A percentile compares a stretch with the other conserved stretches of the same genome.
phyloP scores from a whole-genome alignment of 2,329 filamentous ascomycete genomes.

The Botryotinia calthae region DNA sequence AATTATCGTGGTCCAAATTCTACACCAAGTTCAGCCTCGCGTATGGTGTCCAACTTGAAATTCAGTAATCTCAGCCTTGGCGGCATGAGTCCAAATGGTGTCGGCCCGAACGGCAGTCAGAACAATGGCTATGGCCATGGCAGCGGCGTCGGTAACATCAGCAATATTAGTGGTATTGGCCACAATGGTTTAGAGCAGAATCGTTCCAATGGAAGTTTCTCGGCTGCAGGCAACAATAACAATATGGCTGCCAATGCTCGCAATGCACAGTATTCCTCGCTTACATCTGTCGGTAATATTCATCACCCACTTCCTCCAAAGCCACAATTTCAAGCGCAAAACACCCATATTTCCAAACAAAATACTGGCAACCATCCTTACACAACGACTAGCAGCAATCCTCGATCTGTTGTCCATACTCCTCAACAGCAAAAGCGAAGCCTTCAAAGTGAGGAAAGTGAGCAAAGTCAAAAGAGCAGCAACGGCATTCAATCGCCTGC shows the following conservation, averaged over 20 bases:
- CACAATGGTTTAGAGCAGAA: background rate
- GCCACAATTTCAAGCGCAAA: conserved; percentile 3
- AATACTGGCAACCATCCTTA: background rate
- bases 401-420: conserved; percentile 4
- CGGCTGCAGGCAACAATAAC: background rate
- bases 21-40: conserved; percentile 1
- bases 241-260: conserved; percentile 12
- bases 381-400: background rate
- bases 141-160: background rate
- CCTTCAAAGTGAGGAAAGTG: background rate
- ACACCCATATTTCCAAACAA: background rate
- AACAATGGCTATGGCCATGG: background rate
- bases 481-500: conserved; percentile 2
- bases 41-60: background rate
- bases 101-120: background rate
- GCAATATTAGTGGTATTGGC: background rate
- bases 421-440: background rate
- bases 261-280: conserved; percentile 1
- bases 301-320: conserved; percentile 8
- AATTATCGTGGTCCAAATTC: background rate
- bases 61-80: conserved; percentile 4
- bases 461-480: background rate
- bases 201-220: background rate
- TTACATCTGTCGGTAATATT: background rate
- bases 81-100: background rate